Evolutionary conservation across 495 filamentous ascomycete species (phyloP), one percentile per base, ranked within the genome.

Genomic region (Aspergillus ellipticus): DNA sequence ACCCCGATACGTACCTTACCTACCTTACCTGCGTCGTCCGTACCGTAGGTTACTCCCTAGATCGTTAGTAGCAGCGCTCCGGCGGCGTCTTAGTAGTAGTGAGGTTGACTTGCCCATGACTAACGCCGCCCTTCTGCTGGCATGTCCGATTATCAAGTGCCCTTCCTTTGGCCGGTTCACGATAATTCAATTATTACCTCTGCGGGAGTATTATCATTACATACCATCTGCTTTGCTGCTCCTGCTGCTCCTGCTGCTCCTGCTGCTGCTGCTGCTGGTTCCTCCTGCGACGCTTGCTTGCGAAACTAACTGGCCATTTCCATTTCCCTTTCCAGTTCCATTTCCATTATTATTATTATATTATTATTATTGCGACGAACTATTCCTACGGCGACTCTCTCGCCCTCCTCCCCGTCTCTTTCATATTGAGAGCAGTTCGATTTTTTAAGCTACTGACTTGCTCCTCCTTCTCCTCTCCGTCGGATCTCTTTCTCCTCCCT

Each of bases 401-500:
- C 17, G 19, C 42, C 21, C 6, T 13, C 39, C 24, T 26, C 35
- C 29, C n/a, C 13, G 5, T 39, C 11, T n/a, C 35, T 39, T 13
- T 39, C 35, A 11, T 15, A n/a, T n/a, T 13, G 11, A n/a, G n/a
- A n/a, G n/a, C 35, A 15, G 35, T 39, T n/a, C 35, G 16, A 29
- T 21, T 49, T 35, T 29, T 35, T 35, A 13, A 35, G 28, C 13
- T 33, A 33, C 47, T 33, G 47, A 16, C 28, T 33, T 33, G 29
- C 47, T 33, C 47, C 51, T 42, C 51, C 37, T 41, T 21, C 41
- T 53, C 51, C 51, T 42, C 51, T 46, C 28, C 16, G 33, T 37
- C 24, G 42, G 55, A 53, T 45, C 41, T 54, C 17, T 49, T 43
- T 52, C 37, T 51, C 50, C 45, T 48, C 28, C 39, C n/a, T 39